Evolutionary conservation across 768 basidiomycete species (phyloP).

Genomic region (Macrolepiota fuliginosa): DNA sequence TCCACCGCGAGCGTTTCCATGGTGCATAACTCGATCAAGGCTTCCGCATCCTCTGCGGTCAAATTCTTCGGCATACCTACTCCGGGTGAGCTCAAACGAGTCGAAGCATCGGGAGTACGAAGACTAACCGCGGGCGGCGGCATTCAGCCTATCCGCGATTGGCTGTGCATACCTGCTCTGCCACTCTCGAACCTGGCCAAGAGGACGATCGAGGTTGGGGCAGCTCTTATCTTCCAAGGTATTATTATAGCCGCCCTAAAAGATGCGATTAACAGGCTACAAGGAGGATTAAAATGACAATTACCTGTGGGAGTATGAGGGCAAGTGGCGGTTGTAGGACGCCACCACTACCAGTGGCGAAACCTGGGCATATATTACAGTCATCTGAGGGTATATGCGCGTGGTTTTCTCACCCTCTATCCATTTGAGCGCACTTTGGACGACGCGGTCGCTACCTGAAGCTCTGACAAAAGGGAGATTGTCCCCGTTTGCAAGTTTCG

Average conservation of each 20-base stretch:
- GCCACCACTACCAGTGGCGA: slow-evolving; percentile 50
- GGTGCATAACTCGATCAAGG: slow-evolving; percentile 71
- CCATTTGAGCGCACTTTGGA: slow-evolving; percentile 72
- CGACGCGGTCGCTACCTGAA: slow-evolving; percentile 52
- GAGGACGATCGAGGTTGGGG: slow-evolving; percentile 47
- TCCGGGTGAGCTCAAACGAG: background rate
- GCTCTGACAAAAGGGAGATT: slow-evolving; percentile 51
- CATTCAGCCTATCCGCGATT: slow-evolving; percentile 59
- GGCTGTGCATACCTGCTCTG: slow-evolving; percentile 49
- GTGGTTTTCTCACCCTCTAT: slow-evolving; percentile 42
- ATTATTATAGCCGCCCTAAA: slow-evolving; percentile 41
- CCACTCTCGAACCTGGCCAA: slow-evolving; percentile 51
- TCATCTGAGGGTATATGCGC: background rate
- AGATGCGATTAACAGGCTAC: background rate
- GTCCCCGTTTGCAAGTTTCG: slow-evolving; percentile 36
- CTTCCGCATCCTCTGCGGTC: slow-evolving; percentile 48
- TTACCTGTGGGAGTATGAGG: slow-evolving; percentile 56
- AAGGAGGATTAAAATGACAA: slow-evolving; percentile 24
- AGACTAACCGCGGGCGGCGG: slow-evolving; percentile 47
- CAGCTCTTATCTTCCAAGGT: slow-evolving; percentile 71
- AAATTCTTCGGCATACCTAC: slow-evolving; percentile 31
- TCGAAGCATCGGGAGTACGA: background rate
- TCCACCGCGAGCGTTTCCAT: slow-evolving; percentile 67
- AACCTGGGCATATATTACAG: slow-evolving; percentile 40
- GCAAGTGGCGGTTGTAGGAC: slow-evolving; percentile 46